Base-by-base conservation (phyloP, 129 eudicot species). In the Lactuca sativa region DNA sequence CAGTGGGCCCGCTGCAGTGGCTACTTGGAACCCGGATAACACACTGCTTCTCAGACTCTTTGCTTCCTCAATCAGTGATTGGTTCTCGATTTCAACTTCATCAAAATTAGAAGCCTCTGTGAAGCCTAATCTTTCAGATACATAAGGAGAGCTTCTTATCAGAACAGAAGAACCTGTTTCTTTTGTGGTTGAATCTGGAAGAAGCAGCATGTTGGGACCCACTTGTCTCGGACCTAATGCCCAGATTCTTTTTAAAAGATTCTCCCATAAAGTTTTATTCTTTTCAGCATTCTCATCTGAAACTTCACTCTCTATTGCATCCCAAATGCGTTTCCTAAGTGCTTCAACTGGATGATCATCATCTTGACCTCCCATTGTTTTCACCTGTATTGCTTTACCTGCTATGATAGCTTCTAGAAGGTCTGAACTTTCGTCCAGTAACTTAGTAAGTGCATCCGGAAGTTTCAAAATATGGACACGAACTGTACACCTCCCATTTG, bases 181-280 rank as follows among this genome's bases (percentile, higher is more conserved):
- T 14, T 68, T 67, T 30, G 64, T 79, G 52, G 38, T 59, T 10
- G 34, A 5, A 68, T 79, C 87, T n/a, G 97, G 97, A 15, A 85
- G 87, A n/a, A 95, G 80, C 58, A 95, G 95, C 66, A 95, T 76
- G 69, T 95, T 95, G 2, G 97, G 99, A 21, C 99, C 99, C 34
- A 95, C 93, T 69, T 90, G 99, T 61, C 87, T 53, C 5, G 99
- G 99, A 6, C 99, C 99, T 44, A 90, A 80, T 1, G 99, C 88
- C 97, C 99, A 95, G 43, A 95, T 85, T 77, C 93, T 84, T 78
- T 75, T 83, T 15, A 93, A 59, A 41, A 82, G 59, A 17, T 82
- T 81, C 43, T 74, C 77, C 99, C 99, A 93, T 74, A 75, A 56
- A 9, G n/a, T 55, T 76, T 75, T 87, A 67, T 44, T 87, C 25